Evolutionary conservation across 2,329 filamentous ascomycete species (phyloP).

Genomic region (Arthrinium phaeospermum): DNA sequence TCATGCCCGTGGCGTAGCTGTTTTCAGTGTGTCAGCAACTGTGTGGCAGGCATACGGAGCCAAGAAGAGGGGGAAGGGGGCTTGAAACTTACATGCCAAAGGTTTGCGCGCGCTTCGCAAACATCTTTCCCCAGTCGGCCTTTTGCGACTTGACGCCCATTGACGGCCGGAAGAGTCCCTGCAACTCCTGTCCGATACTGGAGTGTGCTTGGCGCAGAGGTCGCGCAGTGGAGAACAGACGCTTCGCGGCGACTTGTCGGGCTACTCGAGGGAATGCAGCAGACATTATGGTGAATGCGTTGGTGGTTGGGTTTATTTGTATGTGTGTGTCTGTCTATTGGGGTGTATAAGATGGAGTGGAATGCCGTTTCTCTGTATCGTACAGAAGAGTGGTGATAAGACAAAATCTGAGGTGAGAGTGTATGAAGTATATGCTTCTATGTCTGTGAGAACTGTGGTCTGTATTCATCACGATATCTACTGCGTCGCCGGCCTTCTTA

Average conservation of each 20-base stretch:
- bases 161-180: constrained; percentile 7
- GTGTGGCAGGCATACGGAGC: not conserved
- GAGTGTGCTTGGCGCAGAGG: constrained; percentile 11
- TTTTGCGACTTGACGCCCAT: constrained; percentile 20
- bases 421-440: constrained; percentile 9
- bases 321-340: not conserved
- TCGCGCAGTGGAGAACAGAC: constrained; percentile 12
- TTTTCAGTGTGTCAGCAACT: not conserved
- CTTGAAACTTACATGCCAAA: constrained; percentile 6
- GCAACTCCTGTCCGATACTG: constrained; percentile 7
- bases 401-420: constrained; percentile 13
- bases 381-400: constrained; percentile 12
- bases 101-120: not conserved
- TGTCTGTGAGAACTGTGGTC: constrained; percentile 4
- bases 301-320: not conserved
- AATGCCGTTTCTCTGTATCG: not conserved
- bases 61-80: not conserved
- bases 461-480: constrained; percentile 12
- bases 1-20: constrained; percentile 14
- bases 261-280: constrained; percentile 8
- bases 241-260: constrained; percentile 13
- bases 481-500: not conserved
- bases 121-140: constrained; percentile 15
- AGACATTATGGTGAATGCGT: constrained; percentile 13
- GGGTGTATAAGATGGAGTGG: not conserved